phyloP scores from a whole-genome alignment of 129 eudicot genomes.

The Glebionis coronaria region DNA sequence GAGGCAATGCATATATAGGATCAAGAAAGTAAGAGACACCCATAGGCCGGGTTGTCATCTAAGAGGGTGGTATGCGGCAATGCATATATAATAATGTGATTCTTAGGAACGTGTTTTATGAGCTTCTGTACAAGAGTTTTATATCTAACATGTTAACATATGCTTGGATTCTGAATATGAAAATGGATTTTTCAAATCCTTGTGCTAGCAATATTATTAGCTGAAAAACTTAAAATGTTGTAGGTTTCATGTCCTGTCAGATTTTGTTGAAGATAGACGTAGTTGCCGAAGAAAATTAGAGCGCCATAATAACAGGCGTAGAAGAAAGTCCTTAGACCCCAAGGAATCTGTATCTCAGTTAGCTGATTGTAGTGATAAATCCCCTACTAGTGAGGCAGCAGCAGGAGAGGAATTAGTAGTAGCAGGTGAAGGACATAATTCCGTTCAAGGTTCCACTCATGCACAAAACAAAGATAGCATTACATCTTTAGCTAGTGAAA shows the following conservation, averaged over 20 bases:
- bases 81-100: too few relatives aligned
- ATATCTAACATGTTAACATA: too few relatives aligned
- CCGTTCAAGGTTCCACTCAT: constrained; percentile 33
- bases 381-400: constrained; percentile 40
- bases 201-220: too few relatives aligned
- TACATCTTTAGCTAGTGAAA: constrained; percentile 57
- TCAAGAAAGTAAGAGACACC: too few relatives aligned
- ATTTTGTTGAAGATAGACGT: constrained; percentile 96
- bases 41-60: too few relatives aligned
- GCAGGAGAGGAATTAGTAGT: constrained; percentile 44
- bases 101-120: too few relatives aligned
- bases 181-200: neutral
- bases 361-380: constrained; percentile 48
- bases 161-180: neutral
- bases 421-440: constrained; percentile 43
- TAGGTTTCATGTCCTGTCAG: constrained; percentile 91
- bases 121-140: too few relatives aligned
- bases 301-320: constrained; percentile 83
- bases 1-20: too few relatives aligned
- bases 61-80: too few relatives aligned
- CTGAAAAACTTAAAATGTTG: constrained; percentile 23
- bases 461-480: constrained; percentile 51
- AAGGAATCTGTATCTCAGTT: constrained; percentile 45
- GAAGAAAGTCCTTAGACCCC: constrained; percentile 65
- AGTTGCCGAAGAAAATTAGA: constrained; percentile 96